Percentiles rank a stretch among this genome's conserved stretches.
These are phyloP conservation scores for Coleophoma crateriformis DNA, from an alignment of 2,329 filamentous ascomycete genomes.

Conservation along the genomic window DNA sequence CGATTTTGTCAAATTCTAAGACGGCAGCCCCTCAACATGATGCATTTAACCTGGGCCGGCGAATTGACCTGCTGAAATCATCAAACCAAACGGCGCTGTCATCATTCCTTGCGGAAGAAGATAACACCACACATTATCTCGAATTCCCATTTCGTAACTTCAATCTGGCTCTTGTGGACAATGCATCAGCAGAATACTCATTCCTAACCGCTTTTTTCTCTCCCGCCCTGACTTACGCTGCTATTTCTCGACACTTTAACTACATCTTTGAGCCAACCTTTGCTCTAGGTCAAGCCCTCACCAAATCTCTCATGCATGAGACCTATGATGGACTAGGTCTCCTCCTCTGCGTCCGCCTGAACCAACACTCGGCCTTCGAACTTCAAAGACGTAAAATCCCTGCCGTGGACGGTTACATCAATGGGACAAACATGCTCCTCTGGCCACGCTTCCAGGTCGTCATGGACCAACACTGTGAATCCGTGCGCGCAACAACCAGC, in stretches of 20 bases:
- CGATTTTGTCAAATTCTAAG: conserved; percentile 46
- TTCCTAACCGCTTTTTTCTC: conserved; percentile 90
- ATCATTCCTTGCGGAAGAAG: conserved; percentile 87
- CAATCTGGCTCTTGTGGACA: conserved; percentile 90
- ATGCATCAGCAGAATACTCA: conserved; percentile 89
- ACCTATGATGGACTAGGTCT: conserved; percentile 82
- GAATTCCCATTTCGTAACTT: conserved; percentile 92
- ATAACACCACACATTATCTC: conserved; percentile 77
- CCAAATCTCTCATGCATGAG: conserved; percentile 68
- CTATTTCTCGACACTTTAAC: conserved; percentile 76
- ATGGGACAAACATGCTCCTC: conserved; percentile 89
- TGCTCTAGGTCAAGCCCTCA: conserved; percentile 71
- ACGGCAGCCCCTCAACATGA: conserved; percentile 64
- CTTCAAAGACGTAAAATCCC: conserved; percentile 88
- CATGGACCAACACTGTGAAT: conserved; percentile 90
- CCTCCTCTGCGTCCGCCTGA: conserved; percentile 85
- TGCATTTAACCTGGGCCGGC: conserved; percentile 81
- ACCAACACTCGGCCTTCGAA: conserved; percentile 91
- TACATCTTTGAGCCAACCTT: conserved; percentile 91
- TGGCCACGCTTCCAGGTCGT: conserved; percentile 94
- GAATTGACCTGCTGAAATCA: conserved; percentile 75
- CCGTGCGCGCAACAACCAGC: conserved; percentile 60
- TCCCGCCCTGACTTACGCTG: conserved; percentile 66
- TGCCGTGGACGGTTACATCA: conserved; percentile 84
- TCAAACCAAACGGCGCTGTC: conserved; percentile 71